Conservation (phyloP, 352 stramenopile species). For the Phytophthora aleatoria region DNA sequence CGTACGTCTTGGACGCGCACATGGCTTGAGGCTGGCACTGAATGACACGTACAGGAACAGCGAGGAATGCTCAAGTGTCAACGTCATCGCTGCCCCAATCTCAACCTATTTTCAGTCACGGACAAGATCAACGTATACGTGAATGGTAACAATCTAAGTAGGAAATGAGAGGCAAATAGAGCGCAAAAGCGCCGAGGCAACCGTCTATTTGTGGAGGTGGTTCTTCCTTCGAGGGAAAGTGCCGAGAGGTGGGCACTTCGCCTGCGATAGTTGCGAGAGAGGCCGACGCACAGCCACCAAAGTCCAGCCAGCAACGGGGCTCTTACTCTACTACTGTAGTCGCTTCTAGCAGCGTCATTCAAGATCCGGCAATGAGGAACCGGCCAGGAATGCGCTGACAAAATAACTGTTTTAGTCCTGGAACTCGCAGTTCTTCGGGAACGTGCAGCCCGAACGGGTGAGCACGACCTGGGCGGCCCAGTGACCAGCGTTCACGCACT, state of each 20-base stretch:
- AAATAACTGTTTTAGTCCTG: constrained; percentile 45
- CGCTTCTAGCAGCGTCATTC: constrained; percentile 11
- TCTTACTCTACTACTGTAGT: constrained; percentile 21
- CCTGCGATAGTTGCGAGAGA: constrained; percentile 31
- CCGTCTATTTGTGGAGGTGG: constrained; percentile 39
- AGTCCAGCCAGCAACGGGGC: constrained; percentile 30
- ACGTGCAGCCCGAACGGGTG: constrained; percentile 96
- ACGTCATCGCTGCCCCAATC: background rate
- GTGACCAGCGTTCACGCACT: constrained; percentile 97
- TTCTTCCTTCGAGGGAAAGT: constrained; percentile 43
- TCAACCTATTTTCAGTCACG: constrained; percentile 21
- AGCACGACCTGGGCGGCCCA: constrained; percentile 98
- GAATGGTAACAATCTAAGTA: background rate
- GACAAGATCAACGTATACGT: constrained; percentile 24
- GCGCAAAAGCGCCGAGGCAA: constrained; percentile 21
- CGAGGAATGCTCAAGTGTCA: constrained; percentile 9
- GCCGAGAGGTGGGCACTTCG: constrained; percentile 20
- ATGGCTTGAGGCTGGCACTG: constrained; percentile 16
- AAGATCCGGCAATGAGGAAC: constrained; percentile 7
- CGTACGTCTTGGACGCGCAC: constrained; percentile 57
- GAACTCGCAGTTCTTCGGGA: constrained; percentile 93
- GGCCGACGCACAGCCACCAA: constrained; percentile 25
- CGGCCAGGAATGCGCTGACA: constrained; percentile 6
- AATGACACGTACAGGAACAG: background rate
- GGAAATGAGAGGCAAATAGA: background rate